Base-by-base conservation (phyloP, 2,329 filamentous ascomycete species). In the Aspergillus vadensis region DNA sequence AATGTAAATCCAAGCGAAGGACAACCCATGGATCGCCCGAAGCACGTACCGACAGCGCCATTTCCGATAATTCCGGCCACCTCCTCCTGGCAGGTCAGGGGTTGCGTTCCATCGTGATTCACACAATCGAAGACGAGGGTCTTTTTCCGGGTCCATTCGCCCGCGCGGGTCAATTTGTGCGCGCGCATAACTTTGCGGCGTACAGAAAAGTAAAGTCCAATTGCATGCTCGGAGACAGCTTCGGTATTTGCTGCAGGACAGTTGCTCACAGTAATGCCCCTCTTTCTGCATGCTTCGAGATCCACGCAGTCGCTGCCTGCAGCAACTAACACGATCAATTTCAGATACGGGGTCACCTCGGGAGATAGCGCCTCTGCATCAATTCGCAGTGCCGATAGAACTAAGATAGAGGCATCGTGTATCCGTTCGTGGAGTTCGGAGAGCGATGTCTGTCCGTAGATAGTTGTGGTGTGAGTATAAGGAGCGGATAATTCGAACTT, bases 61-160 rank as follows among this genome's bases (percentile, higher is more conserved):
- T 83, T 83, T 1, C 82, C 82, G 55, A 84, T 70, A 58, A 84
- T 75, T 1, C 80, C 82, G 63, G 82, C 67, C 3, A 78, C 75
- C 69, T 84, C 82, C 58, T 84, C 81, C 19, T 72, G 69, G 67
- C 78, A 81, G 1, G 77, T 80, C 63, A 82, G 64, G 44, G 81
- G 80, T 23, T 78, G 76, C 27, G 66, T 66, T 9, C 65, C 76
- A 12, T 70, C 63, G 25, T 57, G 65, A 27, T 65, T 69, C 50
- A 66, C 60, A 39, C 56, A 67, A 39, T 69, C 63, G 60, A 58
- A 69, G 61, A 78, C 74, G 62, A 80, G 61, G 36, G 70, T 74
- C n/a, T 74, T 73, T 60, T 71, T 73, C 49, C 69, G 65, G 41
- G 71, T 68, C 81, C 82, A 84, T 43, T 76, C 74, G 21, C 72